Evolutionary conservation across 306 rosid species (phyloP).

Genomic region (Fagus sylvatica): DNA sequence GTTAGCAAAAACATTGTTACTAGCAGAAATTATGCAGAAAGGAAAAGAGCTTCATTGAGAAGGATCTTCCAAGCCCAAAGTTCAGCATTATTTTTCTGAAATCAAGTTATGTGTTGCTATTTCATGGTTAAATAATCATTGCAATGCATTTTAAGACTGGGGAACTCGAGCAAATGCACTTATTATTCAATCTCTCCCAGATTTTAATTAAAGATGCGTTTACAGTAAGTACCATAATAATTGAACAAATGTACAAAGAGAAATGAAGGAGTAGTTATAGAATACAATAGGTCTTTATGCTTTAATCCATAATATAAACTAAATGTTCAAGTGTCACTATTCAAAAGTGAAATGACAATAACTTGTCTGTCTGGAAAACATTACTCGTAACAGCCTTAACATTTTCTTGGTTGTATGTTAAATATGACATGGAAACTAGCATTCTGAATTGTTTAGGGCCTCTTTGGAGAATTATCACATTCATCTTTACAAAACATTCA

Average conservation of each 20-base stretch:
- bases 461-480: neutral
- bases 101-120: neutral
- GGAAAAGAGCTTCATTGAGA: neutral
- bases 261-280: neutral
- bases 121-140: neutral
- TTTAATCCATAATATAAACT: neutral
- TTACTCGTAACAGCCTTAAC: too few species aligned
- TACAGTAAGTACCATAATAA: neutral
- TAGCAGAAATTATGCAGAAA: slow-evolving; percentile 7
- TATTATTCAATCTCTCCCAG: neutral
- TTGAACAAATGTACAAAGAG: neutral
- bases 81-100: neutral
- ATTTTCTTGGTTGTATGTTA: neutral
- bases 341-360: neutral
- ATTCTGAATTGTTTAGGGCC: neutral
- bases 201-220: neutral
- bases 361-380: neutral
- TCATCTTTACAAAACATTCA: too few species aligned
- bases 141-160: neutral
- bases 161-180: neutral
- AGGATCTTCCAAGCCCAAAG: neutral
- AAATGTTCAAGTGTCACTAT: too few species aligned
- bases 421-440: neutral
- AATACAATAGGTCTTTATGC: neutral
- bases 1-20: neutral